Percentiles rank a stretch among this genome's conserved stretches.
Conservation (phyloP, 2,329 filamentous ascomycete species). For the Plenodomus biglobosus region DNA sequence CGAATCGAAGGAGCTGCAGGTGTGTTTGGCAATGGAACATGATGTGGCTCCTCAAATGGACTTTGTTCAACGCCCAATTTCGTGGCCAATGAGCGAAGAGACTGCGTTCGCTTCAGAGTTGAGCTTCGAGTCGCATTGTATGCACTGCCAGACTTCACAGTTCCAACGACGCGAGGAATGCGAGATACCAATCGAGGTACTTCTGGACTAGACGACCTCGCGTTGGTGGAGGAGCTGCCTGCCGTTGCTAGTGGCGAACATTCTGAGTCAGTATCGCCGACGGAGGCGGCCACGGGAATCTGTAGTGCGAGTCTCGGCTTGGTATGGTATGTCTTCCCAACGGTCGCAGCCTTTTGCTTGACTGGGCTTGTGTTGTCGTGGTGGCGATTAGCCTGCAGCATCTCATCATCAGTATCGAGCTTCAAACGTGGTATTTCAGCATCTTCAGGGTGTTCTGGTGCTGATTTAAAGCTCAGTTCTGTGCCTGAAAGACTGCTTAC, state of each 20-base stretch:
- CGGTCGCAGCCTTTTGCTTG: conserved; percentile 19
- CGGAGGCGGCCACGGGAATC: conserved; percentile 11
- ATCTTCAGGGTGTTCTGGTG: conserved; percentile 13
- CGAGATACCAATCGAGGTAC: conserved; percentile 23
- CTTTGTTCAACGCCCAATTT: neutral
- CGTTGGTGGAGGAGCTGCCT: conserved; percentile 5
- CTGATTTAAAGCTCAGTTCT: conserved; percentile 22
- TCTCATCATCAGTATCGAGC: conserved; percentile 19
- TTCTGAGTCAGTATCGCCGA: conserved; percentile 6
- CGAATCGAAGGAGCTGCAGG: conserved; percentile 4
- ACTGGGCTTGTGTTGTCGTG: conserved; percentile 1
- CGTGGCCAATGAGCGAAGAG: conserved; percentile 7
- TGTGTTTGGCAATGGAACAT: conserved; percentile 7
- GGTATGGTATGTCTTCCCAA: neutral
- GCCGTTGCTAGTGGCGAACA: conserved; percentile 9
- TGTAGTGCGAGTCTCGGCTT: conserved; percentile 4
- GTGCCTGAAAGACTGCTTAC: conserved; percentile 33
- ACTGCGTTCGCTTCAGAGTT: conserved; percentile 20
- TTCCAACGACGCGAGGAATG: conserved; percentile 26
- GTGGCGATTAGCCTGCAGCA: conserved; percentile 4
- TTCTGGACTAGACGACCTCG: neutral
- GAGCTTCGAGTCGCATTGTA: conserved; percentile 14
- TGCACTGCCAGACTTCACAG: conserved; percentile 1
- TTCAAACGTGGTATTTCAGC: conserved; percentile 8
- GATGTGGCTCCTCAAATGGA: neutral